Evolutionary conservation across 148 eudicot genomes (phyloP), one percentile per base, ranked within the genome.

Genomic region (Cornus kousa): DNA sequence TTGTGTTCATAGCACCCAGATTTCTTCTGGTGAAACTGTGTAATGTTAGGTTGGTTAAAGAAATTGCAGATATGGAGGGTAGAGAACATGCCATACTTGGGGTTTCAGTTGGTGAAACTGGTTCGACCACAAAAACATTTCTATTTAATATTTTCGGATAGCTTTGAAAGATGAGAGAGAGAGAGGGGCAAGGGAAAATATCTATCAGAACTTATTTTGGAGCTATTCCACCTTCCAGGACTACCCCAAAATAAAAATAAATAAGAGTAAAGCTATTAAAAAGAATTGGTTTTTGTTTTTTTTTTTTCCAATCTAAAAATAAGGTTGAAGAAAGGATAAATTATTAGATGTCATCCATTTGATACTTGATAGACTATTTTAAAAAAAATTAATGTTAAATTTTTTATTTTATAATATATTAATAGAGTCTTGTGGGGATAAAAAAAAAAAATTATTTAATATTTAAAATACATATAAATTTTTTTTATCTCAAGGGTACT

Each of bases 51-150:
- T 64, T 50, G 16, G 43, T 87, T 32, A 77, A 80, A 71, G 87
- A 78, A 73, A 80, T 77, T 31, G 90, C 71, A 73, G 83, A 80
- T 35, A 84, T 62, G 67, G 83, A 86, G 71, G 81, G 84, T 71
- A 80, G 81, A 71, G 82, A 74, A 40, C 77, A 86, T 43, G 83
- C 86, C 94, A 90, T 89, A 67, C 35, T 24, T 77, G 19, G 37
- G 37, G 72, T 72, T 73, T 68, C 40, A 39, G 32, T 9, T 23
- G 31, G 16, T 40, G 78, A 75, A 75, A 75, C 4, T 22, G 33
- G 23, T 62, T 20, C 23, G 2, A 62, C 66, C 66, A 62, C 17
- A 43, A 43, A 43, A 17, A 62, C 2, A 70, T 13, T 19, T 76
- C 8, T 4, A 17, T 60, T 43, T 40, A 40, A 75, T 2, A 13